Base-by-base conservation (phyloP, 148 eudicot species). In the Mesembryanthemum crystallinum region DNA sequence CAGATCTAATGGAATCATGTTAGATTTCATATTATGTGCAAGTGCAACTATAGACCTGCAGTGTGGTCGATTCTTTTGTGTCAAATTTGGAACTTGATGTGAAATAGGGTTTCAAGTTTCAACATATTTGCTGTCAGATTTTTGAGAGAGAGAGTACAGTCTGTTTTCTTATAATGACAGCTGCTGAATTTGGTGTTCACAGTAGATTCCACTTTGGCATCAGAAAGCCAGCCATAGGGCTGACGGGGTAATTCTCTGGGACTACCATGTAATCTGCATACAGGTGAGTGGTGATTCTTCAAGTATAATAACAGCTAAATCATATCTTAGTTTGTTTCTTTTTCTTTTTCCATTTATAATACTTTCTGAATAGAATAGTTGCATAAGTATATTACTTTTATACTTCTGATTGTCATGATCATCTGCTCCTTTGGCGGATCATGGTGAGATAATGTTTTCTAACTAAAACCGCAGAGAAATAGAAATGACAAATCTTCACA, bases 211-310 rank as follows among this genome's bases (percentile, higher is more conserved):
- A 25, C 80, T 94, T 76, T 94, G 98, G 97, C 89, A 90, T 81
- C 98, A 94, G 83, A 94, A 88, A 86, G 98, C 97, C 54, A 94
- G 98, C 88, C 88, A 89, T 15, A 88, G 96, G 79, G 96, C 97
- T 29, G 98, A 94, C 84, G 98, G 98, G 64, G 82, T 90, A 17
- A 68, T 80, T 78, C 85, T 94, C 32, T 94, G 98, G 98, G 98
- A 94, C 82, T 94, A 94, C 79, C 98, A 94, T 79, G 98, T 87
- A 20, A 90, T 94, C 71, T 90, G 98, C 70, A 45, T 94, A 55
- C 97, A 94, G 89, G 98, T 87, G 73, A 81, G 82, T 55, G 59
- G 45, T 37, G 39, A 69, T 55, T 78, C 60, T 66, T 64, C 0
- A 33, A 32, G 29, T 33, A 42, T 37, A 0, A 25, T 20, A 18